Percentiles rank a stretch among this genome's conserved stretches.
These are phyloP conservation scores for Saccharomycopsis amapae DNA, from an alignment of 805 yeast genomes.

Conservation along the genomic window DNA sequence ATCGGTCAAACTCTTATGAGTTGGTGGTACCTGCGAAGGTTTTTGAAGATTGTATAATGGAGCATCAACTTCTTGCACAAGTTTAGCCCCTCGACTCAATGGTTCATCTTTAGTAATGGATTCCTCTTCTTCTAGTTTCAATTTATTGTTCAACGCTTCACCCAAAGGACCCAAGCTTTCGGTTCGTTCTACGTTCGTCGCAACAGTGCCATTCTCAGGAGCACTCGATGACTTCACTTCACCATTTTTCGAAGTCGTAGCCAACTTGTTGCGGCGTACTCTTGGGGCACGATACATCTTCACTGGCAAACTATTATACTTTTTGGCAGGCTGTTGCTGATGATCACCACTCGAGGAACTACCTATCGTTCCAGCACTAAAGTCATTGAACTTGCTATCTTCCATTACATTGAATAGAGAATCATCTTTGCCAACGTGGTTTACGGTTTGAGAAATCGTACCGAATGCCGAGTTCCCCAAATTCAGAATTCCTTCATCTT, in stretches of 20 bases:
- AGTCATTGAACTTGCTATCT: constrained; percentile 11
- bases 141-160: constrained; percentile 29
- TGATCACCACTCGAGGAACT: background rate
- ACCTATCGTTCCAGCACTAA: constrained; percentile 3
- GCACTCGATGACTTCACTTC: background rate
- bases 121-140: constrained; percentile 27
- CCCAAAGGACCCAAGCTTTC: constrained; percentile 19
- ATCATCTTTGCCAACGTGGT: constrained; percentile 19
- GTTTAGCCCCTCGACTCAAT: constrained; percentile 28
- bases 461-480: constrained; percentile 3
- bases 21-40: constrained; percentile 23
- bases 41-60: constrained; percentile 45
- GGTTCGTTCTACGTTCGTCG: constrained; percentile 6
- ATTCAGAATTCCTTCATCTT: constrained; percentile 11
- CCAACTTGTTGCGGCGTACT: constrained; percentile 29
- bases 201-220: constrained; percentile 1
- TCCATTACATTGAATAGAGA: constrained; percentile 17
- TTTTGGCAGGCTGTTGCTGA: background rate
- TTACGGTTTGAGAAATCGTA: constrained; percentile 1
- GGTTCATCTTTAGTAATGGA: constrained; percentile 27
- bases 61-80: constrained; percentile 42
- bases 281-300: constrained; percentile 44
- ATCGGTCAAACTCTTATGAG: constrained; percentile 15
- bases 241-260: constrained; percentile 13
- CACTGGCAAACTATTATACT: constrained; percentile 29